Conservation (phyloP, 768 basidiomycete species). For the Termitomyces sp. region DNA sequence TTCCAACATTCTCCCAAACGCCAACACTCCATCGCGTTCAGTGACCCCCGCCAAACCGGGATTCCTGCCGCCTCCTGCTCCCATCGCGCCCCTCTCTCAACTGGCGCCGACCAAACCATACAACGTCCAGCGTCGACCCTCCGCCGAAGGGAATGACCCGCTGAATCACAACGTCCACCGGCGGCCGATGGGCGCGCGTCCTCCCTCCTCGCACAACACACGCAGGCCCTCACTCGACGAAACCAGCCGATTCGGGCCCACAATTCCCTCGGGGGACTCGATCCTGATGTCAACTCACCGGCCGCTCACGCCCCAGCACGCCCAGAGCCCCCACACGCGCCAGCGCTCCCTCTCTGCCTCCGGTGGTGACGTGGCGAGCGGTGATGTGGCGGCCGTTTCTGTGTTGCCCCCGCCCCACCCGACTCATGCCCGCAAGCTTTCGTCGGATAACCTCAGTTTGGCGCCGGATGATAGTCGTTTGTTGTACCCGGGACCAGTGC, state of each 20-base stretch:
- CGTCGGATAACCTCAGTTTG: slow-evolving; percentile 17
- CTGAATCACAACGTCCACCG: background rate
- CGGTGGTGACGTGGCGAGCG: slow-evolving; percentile 10
- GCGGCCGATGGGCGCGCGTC: slow-evolving; percentile 2
- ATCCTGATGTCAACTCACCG: slow-evolving; percentile 3
- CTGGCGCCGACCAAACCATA: background rate
- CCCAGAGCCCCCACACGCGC: background rate
- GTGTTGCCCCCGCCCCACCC: slow-evolving; percentile 6
- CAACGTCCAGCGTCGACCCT: background rate
- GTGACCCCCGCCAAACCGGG: background rate
- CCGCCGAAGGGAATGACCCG: background rate
- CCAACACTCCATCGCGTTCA: background rate
- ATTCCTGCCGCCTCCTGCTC: background rate
- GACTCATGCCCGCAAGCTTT: slow-evolving; percentile 13
- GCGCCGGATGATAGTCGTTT: slow-evolving; percentile 20
- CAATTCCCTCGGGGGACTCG: slow-evolving; percentile 3
- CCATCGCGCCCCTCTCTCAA: background rate
- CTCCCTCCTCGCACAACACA: background rate
- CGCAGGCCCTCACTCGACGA: background rate
- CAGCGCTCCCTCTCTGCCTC: slow-evolving; percentile 8
- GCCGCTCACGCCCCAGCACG: slow-evolving; percentile 2
- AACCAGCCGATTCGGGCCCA: background rate
- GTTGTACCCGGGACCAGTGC: slow-evolving; percentile 31
- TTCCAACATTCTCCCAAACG: background rate
- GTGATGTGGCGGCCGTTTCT: slow-evolving; percentile 7